Evolutionary conservation across 2,329 filamentous ascomycete genomes (phyloP).

Genomic region (Verticillium zaregamsianum): DNA sequence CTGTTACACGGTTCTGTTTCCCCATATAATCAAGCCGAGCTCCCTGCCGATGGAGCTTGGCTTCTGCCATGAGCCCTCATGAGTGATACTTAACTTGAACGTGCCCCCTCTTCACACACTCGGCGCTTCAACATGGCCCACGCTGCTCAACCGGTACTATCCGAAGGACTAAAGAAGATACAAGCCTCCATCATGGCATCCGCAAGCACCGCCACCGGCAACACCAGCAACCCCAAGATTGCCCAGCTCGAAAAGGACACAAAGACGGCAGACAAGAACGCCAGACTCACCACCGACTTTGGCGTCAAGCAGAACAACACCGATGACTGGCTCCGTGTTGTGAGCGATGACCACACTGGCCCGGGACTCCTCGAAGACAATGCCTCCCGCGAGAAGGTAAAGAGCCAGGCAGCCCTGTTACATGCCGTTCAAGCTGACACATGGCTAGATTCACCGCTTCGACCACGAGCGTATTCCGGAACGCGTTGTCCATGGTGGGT

Average conservation of each 20-base stretch:
- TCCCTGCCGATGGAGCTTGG: background rate
- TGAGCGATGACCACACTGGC: constrained; percentile 58
- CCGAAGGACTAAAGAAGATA: background rate
- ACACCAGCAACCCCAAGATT: constrained; percentile 44
- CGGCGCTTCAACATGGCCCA: constrained; percentile 3
- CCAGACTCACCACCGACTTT: constrained; percentile 70
- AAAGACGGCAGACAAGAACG: constrained; percentile 52
- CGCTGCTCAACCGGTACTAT: background rate
- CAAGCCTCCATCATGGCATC: constrained; percentile 18
- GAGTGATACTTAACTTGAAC: no score
- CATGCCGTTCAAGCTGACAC: constrained; percentile 5
- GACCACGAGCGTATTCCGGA: constrained; percentile 63
- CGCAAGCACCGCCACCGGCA: constrained; percentile 36
- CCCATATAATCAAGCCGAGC: background rate
- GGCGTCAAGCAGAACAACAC: constrained; percentile 69
- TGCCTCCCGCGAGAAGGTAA: constrained; percentile 68
- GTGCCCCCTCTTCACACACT: background rate
- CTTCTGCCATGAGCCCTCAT: background rate
- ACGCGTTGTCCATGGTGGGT: constrained; percentile 45
- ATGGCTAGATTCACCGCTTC: constrained; percentile 62
- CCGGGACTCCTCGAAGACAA: constrained; percentile 68
- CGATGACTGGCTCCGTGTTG: constrained; percentile 72
- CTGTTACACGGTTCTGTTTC: background rate
- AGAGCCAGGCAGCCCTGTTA: accelerated
- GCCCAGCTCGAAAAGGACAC: constrained; percentile 56